Base-by-base conservation (phyloP, 2,329 filamentous ascomycete species). In the Alternaria longipes region DNA sequence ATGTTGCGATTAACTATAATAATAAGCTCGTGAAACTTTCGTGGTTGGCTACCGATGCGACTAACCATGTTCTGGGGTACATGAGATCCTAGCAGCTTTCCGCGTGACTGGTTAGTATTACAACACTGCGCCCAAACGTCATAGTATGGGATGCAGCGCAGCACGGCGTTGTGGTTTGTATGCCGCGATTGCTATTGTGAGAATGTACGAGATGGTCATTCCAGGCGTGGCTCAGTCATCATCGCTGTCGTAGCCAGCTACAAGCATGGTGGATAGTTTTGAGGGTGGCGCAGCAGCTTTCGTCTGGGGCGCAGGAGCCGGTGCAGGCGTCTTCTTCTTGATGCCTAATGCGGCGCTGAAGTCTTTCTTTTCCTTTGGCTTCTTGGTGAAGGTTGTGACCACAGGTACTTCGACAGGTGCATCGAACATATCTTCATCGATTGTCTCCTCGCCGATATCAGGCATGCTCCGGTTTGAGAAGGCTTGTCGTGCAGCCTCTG, bases 321-420 rank as follows among this genome's bases (percentile, higher is more conserved):
- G 44, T 8, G 65, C 57, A 14, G 68, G 26, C 7, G 59, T 56
- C 57, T 77, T 76, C 68, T 76, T 78, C 83, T 97, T 97, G 71
- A 97, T 94, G 1, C 94, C 93, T 50, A 97, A 79, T 22, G 89
- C 82, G 14, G 90, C 89, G 0, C 88, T 83, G 59, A 91, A 86
- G 60, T 95, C 89, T 79, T 95, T 97, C 82, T 97, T 98, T 81
- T 92, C 90, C 82, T 97, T 97, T 50, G 90, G 87, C 62, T 91
- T 85, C 78, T 91, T 91, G 73, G 94, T 96, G 0, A 87, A 89
- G 5, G 86, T 84, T 2, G 88, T 82, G 65, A 84, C 83, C 56
- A 80, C 75, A 8, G 69, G 65, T 24, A 56, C 60, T 5, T 72
- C 73, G 4, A 68, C 53, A 2, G 72, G 67, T 18, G 58, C 62